Percentiles rank a stretch among this genome's conserved stretches.
phyloP scores from a whole-genome alignment of 768 basidiomycete genomes.

The Floccularia luteovirens region DNA sequence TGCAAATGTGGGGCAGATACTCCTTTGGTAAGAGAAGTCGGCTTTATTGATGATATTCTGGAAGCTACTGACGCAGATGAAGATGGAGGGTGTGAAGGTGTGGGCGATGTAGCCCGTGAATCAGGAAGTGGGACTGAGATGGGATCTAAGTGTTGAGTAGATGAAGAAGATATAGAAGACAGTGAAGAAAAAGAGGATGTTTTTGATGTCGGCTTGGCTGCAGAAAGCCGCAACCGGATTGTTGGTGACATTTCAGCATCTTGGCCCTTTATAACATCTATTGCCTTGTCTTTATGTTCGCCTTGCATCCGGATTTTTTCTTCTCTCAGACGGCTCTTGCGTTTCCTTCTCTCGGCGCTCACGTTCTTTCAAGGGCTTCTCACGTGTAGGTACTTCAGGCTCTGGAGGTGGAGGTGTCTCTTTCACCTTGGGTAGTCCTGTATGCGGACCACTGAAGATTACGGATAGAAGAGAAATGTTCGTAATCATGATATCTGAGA shows the following conservation, averaged over 20 bases:
- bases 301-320: slow-evolving; percentile 12
- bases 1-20: not conserved
- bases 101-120: slow-evolving; percentile 27
- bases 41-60: not conserved
- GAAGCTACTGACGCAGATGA: not conserved
- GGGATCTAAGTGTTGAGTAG: slow-evolving; percentile 7
- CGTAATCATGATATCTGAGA: slow-evolving; percentile 83
- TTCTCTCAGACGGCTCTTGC: slow-evolving; percentile 15
- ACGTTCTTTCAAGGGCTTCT: slow-evolving; percentile 22
- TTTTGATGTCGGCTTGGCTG: slow-evolving; percentile 1
- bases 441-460: slow-evolving; percentile 80
- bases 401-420: slow-evolving; percentile 36
- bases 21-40: not conserved
- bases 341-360: slow-evolving; percentile 14
- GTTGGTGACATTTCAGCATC: too few relatives aligned
- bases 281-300: slow-evolving; percentile 11
- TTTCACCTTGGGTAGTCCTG: slow-evolving; percentile 57
- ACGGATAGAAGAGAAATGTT: slow-evolving; percentile 91
- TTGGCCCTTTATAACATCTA: slow-evolving; percentile 14
- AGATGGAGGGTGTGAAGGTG: not conserved
- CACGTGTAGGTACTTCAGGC: slow-evolving; percentile 16
- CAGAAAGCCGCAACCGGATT: slow-evolving; percentile 23
- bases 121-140: slow-evolving; percentile 25
- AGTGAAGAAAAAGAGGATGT: not conserved
- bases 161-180: slow-evolving; percentile 5